Conservation (phyloP, 257 asterid species). For the Solanum habrochaites region DNA sequence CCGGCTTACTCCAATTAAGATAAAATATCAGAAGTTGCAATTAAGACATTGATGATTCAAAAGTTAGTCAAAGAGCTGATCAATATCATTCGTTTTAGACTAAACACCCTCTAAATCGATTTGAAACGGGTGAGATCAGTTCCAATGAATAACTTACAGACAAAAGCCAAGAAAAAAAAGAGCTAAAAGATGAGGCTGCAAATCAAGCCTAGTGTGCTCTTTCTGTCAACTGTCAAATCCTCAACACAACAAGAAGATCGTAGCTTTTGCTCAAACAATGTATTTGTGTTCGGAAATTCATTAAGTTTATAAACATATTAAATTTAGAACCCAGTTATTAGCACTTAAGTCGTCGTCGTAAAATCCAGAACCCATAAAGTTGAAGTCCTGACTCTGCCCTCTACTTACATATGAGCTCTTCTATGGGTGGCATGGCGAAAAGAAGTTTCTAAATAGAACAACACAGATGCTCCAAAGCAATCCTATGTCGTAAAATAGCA, state of each 20-base stretch:
- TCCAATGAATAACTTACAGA: neutral
- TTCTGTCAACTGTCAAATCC: neutral
- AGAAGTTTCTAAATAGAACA: neutral
- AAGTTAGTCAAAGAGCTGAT: neutral
- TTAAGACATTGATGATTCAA: neutral
- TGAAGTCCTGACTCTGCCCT: neutral
- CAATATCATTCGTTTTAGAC: neutral
- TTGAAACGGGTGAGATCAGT: neutral
- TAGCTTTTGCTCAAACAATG: neutral
- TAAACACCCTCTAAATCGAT: neutral
- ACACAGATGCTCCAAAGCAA: neutral
- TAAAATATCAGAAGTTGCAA: neutral
- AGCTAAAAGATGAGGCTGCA: neutral
- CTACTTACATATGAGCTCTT: neutral
- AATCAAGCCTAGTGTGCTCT: neutral
- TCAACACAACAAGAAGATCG: neutral
- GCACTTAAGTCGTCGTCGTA: neutral
- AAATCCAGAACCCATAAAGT: neutral
- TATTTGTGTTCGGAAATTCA: neutral
- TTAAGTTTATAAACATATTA: too few species aligned
- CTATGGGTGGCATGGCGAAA: neutral
- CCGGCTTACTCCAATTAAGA: neutral
- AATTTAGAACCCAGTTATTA: neutral
- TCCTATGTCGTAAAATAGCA: neutral
- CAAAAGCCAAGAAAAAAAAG: neutral